Evolutionary conservation across 2,329 filamentous ascomycete genomes (phyloP).

Genomic region (Clarireedia hainanense): DNA sequence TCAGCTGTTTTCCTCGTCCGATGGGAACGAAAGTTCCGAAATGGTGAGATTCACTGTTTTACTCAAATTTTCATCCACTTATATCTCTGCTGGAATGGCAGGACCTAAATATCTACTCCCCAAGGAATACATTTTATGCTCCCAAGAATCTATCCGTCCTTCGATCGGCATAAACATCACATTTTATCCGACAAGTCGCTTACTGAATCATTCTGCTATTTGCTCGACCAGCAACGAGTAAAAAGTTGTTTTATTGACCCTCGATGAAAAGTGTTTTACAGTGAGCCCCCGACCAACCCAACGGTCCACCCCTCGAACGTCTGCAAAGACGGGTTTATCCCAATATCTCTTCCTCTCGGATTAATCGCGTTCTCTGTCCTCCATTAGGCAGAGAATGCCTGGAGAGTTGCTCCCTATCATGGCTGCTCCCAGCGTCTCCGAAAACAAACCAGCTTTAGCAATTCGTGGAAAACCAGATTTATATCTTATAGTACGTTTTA

Average conservation of each 20-base stretch:
- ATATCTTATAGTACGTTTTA: constrained; percentile 30
- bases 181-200: constrained; percentile 2
- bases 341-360: constrained; percentile 11
- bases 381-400: constrained; percentile 28
- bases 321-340: constrained; percentile 9
- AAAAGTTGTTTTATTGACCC: constrained; percentile 6
- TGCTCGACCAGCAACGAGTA: background rate
- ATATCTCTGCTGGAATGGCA: too few species aligned
- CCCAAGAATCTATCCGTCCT: background rate
- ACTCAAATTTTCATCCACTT: too few species aligned
- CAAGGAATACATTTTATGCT: background rate
- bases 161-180: background rate
- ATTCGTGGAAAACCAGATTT: constrained; percentile 28
- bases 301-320: constrained; percentile 1
- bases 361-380: constrained; percentile 19
- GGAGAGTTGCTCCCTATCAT: constrained; percentile 30
- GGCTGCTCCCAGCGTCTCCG: constrained; percentile 26
- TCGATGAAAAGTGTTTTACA: constrained; percentile 5
- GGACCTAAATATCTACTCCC: background rate
- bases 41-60: too few species aligned
- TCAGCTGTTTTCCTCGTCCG: background rate
- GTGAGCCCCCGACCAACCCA: background rate
- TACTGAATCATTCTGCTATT: constrained; percentile 3
- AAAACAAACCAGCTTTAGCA: constrained; percentile 9
- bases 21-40: too few species aligned